Conservation (phyloP, 1,284 basidiomycete genomes). For the Tylopilus sp. region DNA sequence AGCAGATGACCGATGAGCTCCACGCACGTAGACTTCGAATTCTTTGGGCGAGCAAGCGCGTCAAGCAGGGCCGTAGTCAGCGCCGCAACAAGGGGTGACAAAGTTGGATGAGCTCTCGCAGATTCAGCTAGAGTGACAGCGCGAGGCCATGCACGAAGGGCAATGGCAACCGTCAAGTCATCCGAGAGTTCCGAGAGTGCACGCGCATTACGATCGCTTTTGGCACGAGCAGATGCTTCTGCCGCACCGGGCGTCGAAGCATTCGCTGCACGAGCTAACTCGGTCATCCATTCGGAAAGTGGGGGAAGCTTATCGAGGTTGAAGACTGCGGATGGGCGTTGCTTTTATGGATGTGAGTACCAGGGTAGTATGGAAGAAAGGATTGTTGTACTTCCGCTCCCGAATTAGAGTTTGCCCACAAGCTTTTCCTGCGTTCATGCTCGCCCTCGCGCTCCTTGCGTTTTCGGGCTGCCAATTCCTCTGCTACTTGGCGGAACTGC, state of each 20-base stretch:
- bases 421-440: constrained; percentile 79
- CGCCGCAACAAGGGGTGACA: constrained; percentile 65
- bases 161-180: constrained; percentile 87
- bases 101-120: constrained; percentile 64
- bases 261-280: constrained; percentile 44
- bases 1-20: constrained; percentile 70
- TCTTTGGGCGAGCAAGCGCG: constrained; percentile 70
- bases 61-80: constrained; percentile 72
- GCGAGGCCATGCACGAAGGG: constrained; percentile 84
- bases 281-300: constrained; percentile 70
- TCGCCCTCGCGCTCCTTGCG: constrained; percentile 91
- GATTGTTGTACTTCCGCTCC: constrained; percentile 48
- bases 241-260: constrained; percentile 16
- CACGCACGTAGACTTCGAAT: constrained; percentile 77
- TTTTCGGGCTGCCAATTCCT: constrained; percentile 83
- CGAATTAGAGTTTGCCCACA: constrained; percentile 64
- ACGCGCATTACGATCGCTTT: constrained; percentile 71
- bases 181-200: constrained; percentile 92
- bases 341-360: constrained; percentile 14
- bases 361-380: constrained; percentile 18
- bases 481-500: constrained; percentile 88
- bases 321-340: constrained; percentile 38
- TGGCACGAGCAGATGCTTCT: constrained; percentile 51
- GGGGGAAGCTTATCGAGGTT: constrained; percentile 42
- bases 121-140: constrained; percentile 83